A percentile compares a stretch with the other conserved stretches of the same genome.
Conservation (phyloP, 2,329 filamentous ascomycete genomes). For the Dothistroma septosporum region DNA sequence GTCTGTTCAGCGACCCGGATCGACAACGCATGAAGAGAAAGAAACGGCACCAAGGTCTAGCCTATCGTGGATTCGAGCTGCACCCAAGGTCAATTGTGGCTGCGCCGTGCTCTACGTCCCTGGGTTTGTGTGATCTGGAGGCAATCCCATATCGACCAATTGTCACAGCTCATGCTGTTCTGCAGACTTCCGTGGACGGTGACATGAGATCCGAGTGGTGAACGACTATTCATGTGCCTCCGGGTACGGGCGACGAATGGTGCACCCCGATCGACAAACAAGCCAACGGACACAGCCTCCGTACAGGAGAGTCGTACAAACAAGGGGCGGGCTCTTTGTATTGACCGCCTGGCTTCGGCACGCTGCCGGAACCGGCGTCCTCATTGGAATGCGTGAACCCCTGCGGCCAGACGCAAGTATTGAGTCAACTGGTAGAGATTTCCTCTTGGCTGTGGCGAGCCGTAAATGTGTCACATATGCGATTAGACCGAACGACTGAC, state of each 20-base stretch:
- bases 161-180: background rate
- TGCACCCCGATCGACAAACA: background rate
- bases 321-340: constrained; percentile 1
- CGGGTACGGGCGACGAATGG: background rate
- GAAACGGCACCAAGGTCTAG: background rate
- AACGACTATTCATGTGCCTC: background rate
- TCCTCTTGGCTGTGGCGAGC: background rate
- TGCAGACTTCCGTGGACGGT: background rate
- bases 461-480: background rate
- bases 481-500: background rate
- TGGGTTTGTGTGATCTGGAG: background rate
- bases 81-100: background rate
- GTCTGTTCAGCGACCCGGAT: background rate
- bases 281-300: background rate
- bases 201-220: background rate
- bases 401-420: background rate
- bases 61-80: background rate
- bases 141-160: background rate
- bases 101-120: background rate
- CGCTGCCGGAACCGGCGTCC: background rate
- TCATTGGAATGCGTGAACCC: background rate
- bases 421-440: background rate
- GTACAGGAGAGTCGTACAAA: background rate
- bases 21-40: constrained; percentile 4
- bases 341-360: background rate